These are phyloP conservation scores for Ophiocordyceps camponoti-leonardi DNA, from an alignment of 2,329 filamentous ascomycete species.

Conservation along the genomic window DNA sequence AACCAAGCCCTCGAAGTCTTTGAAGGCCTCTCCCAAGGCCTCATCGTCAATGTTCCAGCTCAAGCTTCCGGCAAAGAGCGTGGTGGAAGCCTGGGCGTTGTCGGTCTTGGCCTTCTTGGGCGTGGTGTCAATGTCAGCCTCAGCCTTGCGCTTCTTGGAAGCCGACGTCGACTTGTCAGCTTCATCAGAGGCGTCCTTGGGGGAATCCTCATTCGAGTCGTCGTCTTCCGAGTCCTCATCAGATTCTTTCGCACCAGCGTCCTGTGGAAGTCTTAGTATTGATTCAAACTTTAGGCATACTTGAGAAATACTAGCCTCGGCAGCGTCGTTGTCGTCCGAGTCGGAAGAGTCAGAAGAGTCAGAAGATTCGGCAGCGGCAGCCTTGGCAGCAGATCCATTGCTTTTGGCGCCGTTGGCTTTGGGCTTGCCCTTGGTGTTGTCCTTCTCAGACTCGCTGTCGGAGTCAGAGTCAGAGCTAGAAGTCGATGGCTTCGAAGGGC, in stretches of 20 bases:
- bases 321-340: slow-evolving; percentile 17
- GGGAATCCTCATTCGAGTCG: slow-evolving; percentile 14
- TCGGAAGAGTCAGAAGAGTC: slow-evolving; percentile 14
- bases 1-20: slow-evolving; percentile 55
- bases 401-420: slow-evolving; percentile 4
- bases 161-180: slow-evolving; percentile 20
- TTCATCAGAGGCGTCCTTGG: slow-evolving; percentile 18
- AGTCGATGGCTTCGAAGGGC: slow-evolving; percentile 3
- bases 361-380: slow-evolving; percentile 13
- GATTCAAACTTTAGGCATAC: slow-evolving; percentile 14
- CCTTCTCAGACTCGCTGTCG: slow-evolving; percentile 20
- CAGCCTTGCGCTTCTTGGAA: slow-evolving; percentile 30
- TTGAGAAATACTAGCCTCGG: slow-evolving; percentile 6
- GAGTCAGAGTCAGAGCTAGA: slow-evolving; percentile 17
- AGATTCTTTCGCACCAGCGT: slow-evolving; percentile 3
- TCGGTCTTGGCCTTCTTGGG: slow-evolving; percentile 55
- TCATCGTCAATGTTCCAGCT: slow-evolving; percentile 85
- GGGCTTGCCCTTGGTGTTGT: slow-evolving; percentile 13
- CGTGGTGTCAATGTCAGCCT: slow-evolving; percentile 29
- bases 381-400: slow-evolving; percentile 15
- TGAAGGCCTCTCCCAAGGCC: slow-evolving; percentile 64
- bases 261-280: not conserved
- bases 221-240: slow-evolving; percentile 11
- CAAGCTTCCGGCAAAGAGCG: slow-evolving; percentile 79
- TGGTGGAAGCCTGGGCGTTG: slow-evolving; percentile 24